Evolutionary conservation across 1,284 basidiomycete species (phyloP).

Genomic region (Termitomyces sp.): DNA sequence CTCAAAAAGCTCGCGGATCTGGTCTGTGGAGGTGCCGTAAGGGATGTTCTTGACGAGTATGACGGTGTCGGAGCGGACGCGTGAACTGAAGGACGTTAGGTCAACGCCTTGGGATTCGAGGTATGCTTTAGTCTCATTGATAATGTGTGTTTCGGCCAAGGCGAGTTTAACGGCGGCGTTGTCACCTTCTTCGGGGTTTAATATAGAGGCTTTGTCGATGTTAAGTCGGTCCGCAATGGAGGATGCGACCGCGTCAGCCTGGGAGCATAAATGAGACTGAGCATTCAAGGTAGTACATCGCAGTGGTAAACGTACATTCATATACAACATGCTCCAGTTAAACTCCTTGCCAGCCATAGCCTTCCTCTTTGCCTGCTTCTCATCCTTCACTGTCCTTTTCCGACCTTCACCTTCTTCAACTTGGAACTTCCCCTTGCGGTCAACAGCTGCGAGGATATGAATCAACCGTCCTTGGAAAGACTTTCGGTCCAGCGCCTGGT

Average conservation of each 20-base stretch:
- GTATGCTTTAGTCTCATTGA: constrained; percentile 91
- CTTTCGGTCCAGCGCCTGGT: constrained; percentile 74
- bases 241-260: constrained; percentile 87
- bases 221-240: constrained; percentile 81
- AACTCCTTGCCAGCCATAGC: constrained; percentile 77
- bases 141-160: constrained; percentile 93
- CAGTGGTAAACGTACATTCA: constrained; percentile 76
- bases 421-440: constrained; percentile 47
- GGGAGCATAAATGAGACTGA: constrained; percentile 13
- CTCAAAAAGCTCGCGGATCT: constrained; percentile 77
- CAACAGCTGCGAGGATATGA: constrained; percentile 84
- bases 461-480: constrained; percentile 91
- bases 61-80: constrained; percentile 69
- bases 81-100: constrained; percentile 51
- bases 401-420: constrained; percentile 39
- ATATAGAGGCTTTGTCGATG: constrained; percentile 81
- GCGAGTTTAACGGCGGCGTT: constrained; percentile 91
- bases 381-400: constrained; percentile 63
- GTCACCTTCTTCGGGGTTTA: constrained; percentile 67
- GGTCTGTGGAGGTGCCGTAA: constrained; percentile 76
- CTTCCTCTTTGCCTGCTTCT: constrained; percentile 69
- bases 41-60: constrained; percentile 98
- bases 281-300: neutral
- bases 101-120: constrained; percentile 72
- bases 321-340: constrained; percentile 95